phyloP scores from a whole-genome alignment of 2,329 filamentous ascomycete species.

The Meredithiella fracta region DNA sequence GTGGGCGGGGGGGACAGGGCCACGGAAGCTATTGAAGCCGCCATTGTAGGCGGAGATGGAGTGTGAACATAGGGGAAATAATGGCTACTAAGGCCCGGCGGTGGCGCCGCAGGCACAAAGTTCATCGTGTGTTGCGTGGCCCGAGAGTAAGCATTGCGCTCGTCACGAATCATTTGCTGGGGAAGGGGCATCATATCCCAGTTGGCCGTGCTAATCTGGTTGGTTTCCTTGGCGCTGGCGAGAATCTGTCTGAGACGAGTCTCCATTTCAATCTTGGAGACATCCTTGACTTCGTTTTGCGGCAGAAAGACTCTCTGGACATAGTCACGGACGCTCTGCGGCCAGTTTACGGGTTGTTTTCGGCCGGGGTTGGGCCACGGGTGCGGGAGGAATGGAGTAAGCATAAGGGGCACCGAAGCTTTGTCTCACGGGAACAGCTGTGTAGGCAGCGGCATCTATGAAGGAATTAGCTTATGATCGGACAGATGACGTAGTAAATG shows the following conservation, averaged over 20 bases:
- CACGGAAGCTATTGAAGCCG: constrained; percentile 19
- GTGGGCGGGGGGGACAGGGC: constrained; percentile 22
- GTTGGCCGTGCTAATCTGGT: constrained; percentile 55
- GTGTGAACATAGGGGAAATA: constrained; percentile 16
- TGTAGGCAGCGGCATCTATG: constrained; percentile 37
- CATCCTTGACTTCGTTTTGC: constrained; percentile 47
- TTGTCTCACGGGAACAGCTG: constrained; percentile 45
- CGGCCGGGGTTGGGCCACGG: constrained; percentile 17
- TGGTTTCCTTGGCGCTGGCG: constrained; percentile 58
- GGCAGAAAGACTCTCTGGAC: constrained; percentile 77
- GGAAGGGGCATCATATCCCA: constrained; percentile 76
- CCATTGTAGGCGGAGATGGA: background rate
- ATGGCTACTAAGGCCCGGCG: constrained; percentile 14
- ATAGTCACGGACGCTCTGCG: constrained; percentile 67
- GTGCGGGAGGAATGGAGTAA: constrained; percentile 17
- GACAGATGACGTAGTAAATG: background rate
- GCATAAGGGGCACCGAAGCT: constrained; percentile 30
- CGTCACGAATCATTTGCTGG: constrained; percentile 63
- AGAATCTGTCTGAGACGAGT: constrained; percentile 74
- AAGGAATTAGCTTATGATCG: constrained; percentile 6
- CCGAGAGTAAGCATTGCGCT: constrained; percentile 27
- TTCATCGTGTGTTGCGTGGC: constrained; percentile 15
- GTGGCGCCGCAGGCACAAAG: constrained; percentile 18
- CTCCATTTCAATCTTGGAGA: constrained; percentile 58
- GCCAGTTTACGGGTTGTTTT: constrained; percentile 48